Evolutionary conservation across 805 yeast species (phyloP), one percentile per base, ranked within the genome.

Genomic region (Pichia manshurica): DNA sequence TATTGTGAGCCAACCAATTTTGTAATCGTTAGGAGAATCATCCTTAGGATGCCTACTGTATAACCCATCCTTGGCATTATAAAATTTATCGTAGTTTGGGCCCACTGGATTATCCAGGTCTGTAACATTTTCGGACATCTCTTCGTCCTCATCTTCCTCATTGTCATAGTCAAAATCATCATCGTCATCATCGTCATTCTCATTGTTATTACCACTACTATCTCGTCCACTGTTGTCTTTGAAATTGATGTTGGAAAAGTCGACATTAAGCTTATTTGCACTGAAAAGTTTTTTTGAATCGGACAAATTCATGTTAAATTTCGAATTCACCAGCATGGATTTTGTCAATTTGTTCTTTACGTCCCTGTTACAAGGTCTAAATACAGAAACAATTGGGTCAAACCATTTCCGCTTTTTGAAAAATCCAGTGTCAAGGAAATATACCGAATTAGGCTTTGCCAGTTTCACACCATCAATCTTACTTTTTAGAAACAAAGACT

Each of bases 1-100:
- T 1, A 81, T 65, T 0, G 86, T 80, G 2, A 81, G 61, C 87
- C 87, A 82, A 0, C 87, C 87, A 31, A 80, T 53, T 55, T 79
- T 81, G 47, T 67, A 71, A 42, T 76, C 79, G 58, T 75, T 78
- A 0, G 86, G 85, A 4, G 75, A 67, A 59, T 81, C 87, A 59
- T 81, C 87, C 13, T 66, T 66, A 0, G 84, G 81, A 45, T 70
- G 69, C 51, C 67, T 65, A 43, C 63, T 67, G 31, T 67, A 62
- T 5, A 79, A 64, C 2, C 86, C 86, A 61, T 81, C 86, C n/a
- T 79, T 78, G 0, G 80, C 71, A 15, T 59, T 59, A 48, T 63
- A 72, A 55, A 67, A 75, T 21, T 53, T 48, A 10, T 46, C 32
- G n/a, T 25, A 35, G 4, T 41, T 44, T 5, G 36, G 5, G 20